Evolutionary conservation across 2,329 filamentous ascomycete genomes (phyloP).

Genomic region (Metarhizium robertsii): DNA sequence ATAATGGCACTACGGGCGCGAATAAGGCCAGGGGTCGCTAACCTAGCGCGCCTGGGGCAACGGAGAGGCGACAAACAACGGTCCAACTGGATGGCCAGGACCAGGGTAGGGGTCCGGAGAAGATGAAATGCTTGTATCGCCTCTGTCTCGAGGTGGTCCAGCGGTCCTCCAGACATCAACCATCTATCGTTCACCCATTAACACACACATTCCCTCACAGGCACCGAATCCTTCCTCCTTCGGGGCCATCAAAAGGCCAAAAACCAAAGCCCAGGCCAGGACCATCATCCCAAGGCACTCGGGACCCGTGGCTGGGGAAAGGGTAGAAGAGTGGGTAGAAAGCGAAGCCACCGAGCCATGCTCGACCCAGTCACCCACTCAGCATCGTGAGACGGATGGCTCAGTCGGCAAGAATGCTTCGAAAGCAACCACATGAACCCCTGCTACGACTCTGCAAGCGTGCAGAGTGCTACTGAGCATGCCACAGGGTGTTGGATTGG

Average conservation of each 20-base stretch:
- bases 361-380: neutral
- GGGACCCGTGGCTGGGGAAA: neutral
- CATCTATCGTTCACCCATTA: neutral
- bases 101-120: neutral
- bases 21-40: neutral
- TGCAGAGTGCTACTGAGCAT: neutral
- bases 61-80: neutral
- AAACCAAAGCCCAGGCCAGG: too few relatives aligned
- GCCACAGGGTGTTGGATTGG: neutral
- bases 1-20: neutral
- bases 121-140: neutral
- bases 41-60: neutral
- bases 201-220: neutral
- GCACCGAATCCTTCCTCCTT: neutral
- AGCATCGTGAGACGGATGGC: neutral
- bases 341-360: neutral
- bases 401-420: constrained; percentile 3
- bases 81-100: neutral
- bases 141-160: neutral
- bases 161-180: neutral
- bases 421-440: constrained; percentile 8
- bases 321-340: neutral
- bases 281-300: neutral
- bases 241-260: too few relatives aligned
- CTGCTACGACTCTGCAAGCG: constrained; percentile 3